Evolutionary conservation across 1,139 yeast genomes (phyloP), one percentile per base, ranked within the genome.

Genomic region (Scheffersomyces cryptocercus): DNA sequence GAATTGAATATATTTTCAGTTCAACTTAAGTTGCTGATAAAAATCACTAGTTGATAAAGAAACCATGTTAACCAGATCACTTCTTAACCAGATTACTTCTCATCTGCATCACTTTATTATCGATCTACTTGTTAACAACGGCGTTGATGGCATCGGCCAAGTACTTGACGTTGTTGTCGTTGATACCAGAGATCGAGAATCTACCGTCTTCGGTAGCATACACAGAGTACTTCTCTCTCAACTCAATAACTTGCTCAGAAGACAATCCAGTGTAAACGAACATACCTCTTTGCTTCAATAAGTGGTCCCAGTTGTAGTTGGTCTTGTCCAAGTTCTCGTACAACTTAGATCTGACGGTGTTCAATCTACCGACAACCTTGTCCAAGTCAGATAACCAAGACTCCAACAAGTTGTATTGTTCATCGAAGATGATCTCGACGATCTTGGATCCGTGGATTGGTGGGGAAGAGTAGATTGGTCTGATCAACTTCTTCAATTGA

Each of bases 371-470:
- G 35, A 54, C 85, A 84, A 93, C 95, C 36, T 71, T 64, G 62
- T 78, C 73, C 58, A 93, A 86, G 66, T 93, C 97, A 37, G 67
- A 53, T 56, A 80, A 77, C 99, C 98, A 93, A 61, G 84, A 84
- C 14, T 67, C 58, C 63, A 79, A 84, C 53, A 91, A 77, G 32
- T 70, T 71, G 52, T 51, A 36, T 42, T 81, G 77, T 56, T 82
- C 76, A 48, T 81, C 77, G 45, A 93, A 77, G 43, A 91, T 85
- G 53, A 81, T 73, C 61, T 85, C 87, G 16, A 89, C 98, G 46
- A 93, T 82, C 62, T 89, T 84, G 29, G 97, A 85, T 31, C 98
- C 98, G 65, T 89, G 95, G 45, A 89, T 88, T 42, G 98, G 97
- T 16, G 98, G 97, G 47, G 93, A 88, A 9, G 97, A 90, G 69